phyloP scores from a whole-genome alignment of 1,284 basidiomycete genomes.

The Cryptococcus sp. region DNA sequence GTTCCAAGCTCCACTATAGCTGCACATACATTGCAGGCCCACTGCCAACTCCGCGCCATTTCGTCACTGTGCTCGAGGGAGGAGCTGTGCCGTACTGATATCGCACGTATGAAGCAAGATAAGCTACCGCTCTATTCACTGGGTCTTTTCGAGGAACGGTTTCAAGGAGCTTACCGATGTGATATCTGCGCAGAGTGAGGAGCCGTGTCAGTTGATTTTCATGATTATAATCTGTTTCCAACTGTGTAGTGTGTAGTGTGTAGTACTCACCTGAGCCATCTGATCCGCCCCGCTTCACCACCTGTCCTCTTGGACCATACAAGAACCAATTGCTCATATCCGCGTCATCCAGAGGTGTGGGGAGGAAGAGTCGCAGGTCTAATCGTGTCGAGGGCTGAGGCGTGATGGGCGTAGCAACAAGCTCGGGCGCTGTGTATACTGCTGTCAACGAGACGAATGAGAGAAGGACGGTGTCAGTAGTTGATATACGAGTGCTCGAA shows the following conservation, averaged over 20 bases:
- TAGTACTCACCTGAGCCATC: not conserved
- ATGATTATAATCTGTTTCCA: not conserved
- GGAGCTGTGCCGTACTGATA: conserved; percentile 17
- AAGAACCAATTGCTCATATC: too few species aligned
- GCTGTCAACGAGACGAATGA: too few species aligned
- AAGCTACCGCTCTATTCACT: not conserved
- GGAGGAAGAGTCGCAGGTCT: too few species aligned
- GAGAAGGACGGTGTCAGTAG: too few species aligned
- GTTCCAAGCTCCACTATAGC: not conserved
- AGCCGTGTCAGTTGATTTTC: not conserved
- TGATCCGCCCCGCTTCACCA: too few species aligned
- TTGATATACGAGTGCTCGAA: too few species aligned
- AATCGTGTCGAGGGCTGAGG: too few species aligned
- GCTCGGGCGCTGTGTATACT: too few species aligned
- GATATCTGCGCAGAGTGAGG: not conserved
- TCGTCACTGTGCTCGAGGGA: conserved; percentile 18
- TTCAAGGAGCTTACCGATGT: not conserved
- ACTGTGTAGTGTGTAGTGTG: not conserved
- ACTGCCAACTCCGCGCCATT: conserved; percentile 15
- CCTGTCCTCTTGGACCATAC: too few species aligned
- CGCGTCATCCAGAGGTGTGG: too few species aligned
- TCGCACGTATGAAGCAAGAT: too few species aligned
- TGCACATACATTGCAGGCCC: conserved; percentile 19
- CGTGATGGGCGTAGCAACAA: too few species aligned
- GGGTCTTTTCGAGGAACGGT: not conserved